Evolutionary conservation across 371 early-diverging fungal genomes (phyloP).

Genomic region (Mucor lusitanicus): DNA sequence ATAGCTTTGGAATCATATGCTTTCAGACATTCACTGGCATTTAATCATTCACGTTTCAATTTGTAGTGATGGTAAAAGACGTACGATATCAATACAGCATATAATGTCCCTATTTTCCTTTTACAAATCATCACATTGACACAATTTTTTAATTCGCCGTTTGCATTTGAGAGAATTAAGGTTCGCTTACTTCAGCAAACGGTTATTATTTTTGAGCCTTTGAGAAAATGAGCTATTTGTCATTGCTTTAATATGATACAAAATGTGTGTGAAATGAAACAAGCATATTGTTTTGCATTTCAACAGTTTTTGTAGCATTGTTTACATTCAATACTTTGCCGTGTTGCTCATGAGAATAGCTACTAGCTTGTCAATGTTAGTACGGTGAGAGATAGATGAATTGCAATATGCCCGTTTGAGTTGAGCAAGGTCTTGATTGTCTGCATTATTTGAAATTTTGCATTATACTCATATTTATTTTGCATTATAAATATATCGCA

Average conservation of each 20-base stretch:
- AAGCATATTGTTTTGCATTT: neutral
- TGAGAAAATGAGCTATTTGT: neutral
- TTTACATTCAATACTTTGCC: neutral
- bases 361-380: neutral
- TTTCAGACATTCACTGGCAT: neutral
- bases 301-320: neutral
- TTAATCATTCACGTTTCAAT: neutral
- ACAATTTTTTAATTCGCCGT: neutral
- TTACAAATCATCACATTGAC: neutral
- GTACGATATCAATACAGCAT: neutral
- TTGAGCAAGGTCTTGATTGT: neutral
- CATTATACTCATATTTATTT: too few relatives aligned
- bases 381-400: too few relatives aligned
- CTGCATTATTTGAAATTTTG: neutral
- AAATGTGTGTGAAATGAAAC: neutral
- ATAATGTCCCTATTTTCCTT: neutral
- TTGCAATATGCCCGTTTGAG: neutral
- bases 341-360: neutral
- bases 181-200: neutral
- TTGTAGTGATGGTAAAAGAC: neutral
- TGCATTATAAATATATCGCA: neutral
- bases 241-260: too few relatives aligned
- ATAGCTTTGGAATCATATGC: too few relatives aligned
- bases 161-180: neutral
- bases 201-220: too few relatives aligned